phyloP scores from a whole-genome alignment of 1,284 basidiomycete species.

The Chiua sp. region DNA sequence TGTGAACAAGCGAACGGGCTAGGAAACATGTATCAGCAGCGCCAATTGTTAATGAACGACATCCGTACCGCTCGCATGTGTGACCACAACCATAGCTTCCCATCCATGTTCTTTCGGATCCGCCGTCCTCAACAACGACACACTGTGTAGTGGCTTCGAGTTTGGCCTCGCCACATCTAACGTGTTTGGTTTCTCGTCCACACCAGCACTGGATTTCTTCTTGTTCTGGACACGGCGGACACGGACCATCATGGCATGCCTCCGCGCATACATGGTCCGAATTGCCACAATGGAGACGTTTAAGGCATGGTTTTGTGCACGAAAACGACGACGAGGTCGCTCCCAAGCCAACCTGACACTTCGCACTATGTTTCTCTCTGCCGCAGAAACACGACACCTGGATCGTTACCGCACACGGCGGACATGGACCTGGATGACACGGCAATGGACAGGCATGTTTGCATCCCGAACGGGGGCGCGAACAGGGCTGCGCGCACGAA shows the following conservation, averaged over 20 bases:
- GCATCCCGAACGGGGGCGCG: slow-evolving; percentile 69
- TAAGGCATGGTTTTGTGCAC: slow-evolving; percentile 71
- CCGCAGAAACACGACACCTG: slow-evolving; percentile 70
- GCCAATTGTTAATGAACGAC: not conserved
- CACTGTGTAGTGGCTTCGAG: slow-evolving; percentile 27
- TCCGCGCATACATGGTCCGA: slow-evolving; percentile 60
- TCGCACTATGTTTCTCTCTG: slow-evolving; percentile 62
- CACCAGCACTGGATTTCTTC: slow-evolving; percentile 77
- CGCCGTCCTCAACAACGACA: slow-evolving; percentile 16
- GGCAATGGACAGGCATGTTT: slow-evolving; percentile 73
- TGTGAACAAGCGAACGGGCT: slow-evolving; percentile 79
- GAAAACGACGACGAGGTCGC: slow-evolving; percentile 24
- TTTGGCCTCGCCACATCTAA: slow-evolving; percentile 69
- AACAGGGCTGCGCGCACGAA: slow-evolving; percentile 83
- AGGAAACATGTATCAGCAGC: slow-evolving; percentile 3
- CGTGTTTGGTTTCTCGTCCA: slow-evolving; percentile 65
- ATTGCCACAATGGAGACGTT: slow-evolving; percentile 66
- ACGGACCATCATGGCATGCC: slow-evolving; percentile 77
- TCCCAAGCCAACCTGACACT: slow-evolving; percentile 59
- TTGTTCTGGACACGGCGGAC: slow-evolving; percentile 62
- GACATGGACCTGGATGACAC: slow-evolving; percentile 82
- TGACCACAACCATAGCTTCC: slow-evolving; percentile 74
- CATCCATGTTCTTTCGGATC: slow-evolving; percentile 56
- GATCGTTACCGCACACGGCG: slow-evolving; percentile 64
- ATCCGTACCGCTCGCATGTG: slow-evolving; percentile 61